Evolutionary conservation across 768 basidiomycete genomes (phyloP), one percentile per base, ranked within the genome.

Genomic region (Lentinula sp.): DNA sequence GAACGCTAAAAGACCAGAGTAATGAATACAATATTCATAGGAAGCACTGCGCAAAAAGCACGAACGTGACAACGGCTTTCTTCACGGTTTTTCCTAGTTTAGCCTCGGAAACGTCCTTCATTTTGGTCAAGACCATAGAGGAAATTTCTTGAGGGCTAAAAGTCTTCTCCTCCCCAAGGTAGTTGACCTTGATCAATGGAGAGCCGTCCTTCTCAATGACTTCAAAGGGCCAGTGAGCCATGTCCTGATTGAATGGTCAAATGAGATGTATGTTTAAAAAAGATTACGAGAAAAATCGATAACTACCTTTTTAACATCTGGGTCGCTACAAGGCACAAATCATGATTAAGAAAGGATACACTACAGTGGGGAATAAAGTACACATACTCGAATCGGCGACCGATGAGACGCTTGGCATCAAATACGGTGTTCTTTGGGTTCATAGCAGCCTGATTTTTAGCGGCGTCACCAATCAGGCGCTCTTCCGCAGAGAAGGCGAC

Each of bases 41-140:
- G 91, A 66, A 75, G 93, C 93, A 94, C 96, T 77, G 98, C 31
- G 60, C 28, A 52, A 45, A 49, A 34, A 58, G 4, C 16, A 82
- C 91, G 66, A 76, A 94, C 93, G 95, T 97, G 77, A 99, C 88
- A 65, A 99, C 97, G 60, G 97, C 97, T 81, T 98, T 98, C 80
- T 94, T 95, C 75, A 98, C 94, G 51, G 89, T 88, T 84, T 95
- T 96, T 69, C 97, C 95, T 67, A 99, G 91, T 79, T 99, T 98
- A 66, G 96, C 93, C 80, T 99, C 97, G 49, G 96, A 93, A 69
- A 95, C 97, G 76, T 98, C 97, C 86, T 97, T 98, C 95, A 99
- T 98, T 82, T 99, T 99, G 65, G 82, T 84, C 69, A 99, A 88
- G 68, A 99, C 97, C 97, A 98, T 99, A 65, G 97, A 91, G n/a